phyloP scores from a whole-genome alignment of 1,139 yeast genomes.

The Torulaspora pretoriensis region DNA sequence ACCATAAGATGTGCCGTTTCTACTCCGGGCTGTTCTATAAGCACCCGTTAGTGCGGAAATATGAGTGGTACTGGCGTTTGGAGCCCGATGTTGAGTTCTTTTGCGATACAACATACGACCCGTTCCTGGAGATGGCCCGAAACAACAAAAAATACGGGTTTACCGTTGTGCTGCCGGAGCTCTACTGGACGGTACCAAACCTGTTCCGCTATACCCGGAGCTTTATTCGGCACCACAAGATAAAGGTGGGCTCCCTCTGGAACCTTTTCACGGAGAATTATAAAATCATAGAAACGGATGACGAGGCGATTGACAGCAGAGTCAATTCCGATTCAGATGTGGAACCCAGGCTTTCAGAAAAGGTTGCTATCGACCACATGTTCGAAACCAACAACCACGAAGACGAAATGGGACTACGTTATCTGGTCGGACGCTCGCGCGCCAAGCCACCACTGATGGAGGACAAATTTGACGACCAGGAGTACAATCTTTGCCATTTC shows the following conservation, averaged over 20 bases:
- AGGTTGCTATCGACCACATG: conserved; percentile 33
- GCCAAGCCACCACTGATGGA: conserved; percentile 26
- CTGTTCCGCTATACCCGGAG: conserved; percentile 66
- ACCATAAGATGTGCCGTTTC: conserved; percentile 67
- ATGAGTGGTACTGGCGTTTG: conserved; percentile 92
- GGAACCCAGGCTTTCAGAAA: conserved; percentile 27
- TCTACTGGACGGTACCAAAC: conserved; percentile 75
- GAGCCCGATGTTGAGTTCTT: conserved; percentile 87
- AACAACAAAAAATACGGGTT: conserved; percentile 75
- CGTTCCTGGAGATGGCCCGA: conserved; percentile 73
- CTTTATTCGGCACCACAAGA: conserved; percentile 47
- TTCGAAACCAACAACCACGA: conserved; percentile 16
- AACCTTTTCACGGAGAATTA: conserved; percentile 44
- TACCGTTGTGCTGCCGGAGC: conserved; percentile 68
- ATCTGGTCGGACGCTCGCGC: conserved; percentile 23
- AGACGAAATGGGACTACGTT: conserved; percentile 21
- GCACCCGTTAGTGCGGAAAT: conserved; percentile 60
- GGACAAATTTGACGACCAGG: conserved; percentile 60
- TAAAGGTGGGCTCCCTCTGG: conserved; percentile 59
- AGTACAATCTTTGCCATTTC: conserved; percentile 78
- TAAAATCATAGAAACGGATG: conserved; percentile 27
- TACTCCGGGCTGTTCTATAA: conserved; percentile 75
- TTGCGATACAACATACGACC: conserved; percentile 89
- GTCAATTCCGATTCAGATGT: conserved; percentile 28
- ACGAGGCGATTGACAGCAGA: conserved; percentile 28